These are phyloP conservation scores for Sarcomyxa edulis DNA, from an alignment of 768 basidiomycete species.

Conservation along the genomic window DNA sequence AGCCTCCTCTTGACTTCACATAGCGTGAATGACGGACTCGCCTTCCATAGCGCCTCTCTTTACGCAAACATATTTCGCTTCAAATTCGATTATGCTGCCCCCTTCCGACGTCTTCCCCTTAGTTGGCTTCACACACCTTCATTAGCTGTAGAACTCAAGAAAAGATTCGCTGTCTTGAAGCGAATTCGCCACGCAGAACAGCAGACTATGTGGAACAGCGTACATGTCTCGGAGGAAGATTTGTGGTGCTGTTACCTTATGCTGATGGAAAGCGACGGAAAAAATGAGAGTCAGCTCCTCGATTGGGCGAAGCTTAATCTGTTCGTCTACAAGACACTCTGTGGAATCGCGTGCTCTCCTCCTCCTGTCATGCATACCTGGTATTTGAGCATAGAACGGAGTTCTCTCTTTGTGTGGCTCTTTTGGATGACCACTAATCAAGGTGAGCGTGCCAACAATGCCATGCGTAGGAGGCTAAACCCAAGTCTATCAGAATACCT, in stretches of 20 bases:
- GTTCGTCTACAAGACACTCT: not conserved
- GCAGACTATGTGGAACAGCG: too few species aligned
- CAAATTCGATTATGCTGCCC: constrained; percentile 39
- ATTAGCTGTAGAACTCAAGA: constrained; percentile 37
- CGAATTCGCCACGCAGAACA: constrained; percentile 26
- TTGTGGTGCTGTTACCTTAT: constrained; percentile 53
- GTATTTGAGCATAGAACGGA: constrained; percentile 26
- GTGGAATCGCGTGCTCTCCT: constrained; percentile 18
- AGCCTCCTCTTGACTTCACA: constrained; percentile 34
- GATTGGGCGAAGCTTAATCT: constrained; percentile 27
- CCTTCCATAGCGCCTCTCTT: constrained; percentile 28
- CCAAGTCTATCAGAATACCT: constrained; percentile 24
- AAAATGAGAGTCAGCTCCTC: constrained; percentile 37
- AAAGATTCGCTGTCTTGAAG: constrained; percentile 33
- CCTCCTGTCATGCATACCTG: constrained; percentile 9
- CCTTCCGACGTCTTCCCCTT: constrained; percentile 29
- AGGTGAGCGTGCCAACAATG: constrained; percentile 21
- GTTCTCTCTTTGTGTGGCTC: constrained; percentile 38
- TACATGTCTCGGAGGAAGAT: constrained; percentile 25
- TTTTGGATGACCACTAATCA: constrained; percentile 39
- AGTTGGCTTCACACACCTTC: constrained; percentile 30
- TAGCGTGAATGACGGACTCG: constrained; percentile 28
- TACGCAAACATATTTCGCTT: constrained; percentile 38
- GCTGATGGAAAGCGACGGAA: constrained; percentile 45
- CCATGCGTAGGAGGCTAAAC: not conserved